These are phyloP conservation scores for Dryadomyces quercivorus DNA, from an alignment of 2,329 filamentous ascomycete species.

Conservation along the genomic window DNA sequence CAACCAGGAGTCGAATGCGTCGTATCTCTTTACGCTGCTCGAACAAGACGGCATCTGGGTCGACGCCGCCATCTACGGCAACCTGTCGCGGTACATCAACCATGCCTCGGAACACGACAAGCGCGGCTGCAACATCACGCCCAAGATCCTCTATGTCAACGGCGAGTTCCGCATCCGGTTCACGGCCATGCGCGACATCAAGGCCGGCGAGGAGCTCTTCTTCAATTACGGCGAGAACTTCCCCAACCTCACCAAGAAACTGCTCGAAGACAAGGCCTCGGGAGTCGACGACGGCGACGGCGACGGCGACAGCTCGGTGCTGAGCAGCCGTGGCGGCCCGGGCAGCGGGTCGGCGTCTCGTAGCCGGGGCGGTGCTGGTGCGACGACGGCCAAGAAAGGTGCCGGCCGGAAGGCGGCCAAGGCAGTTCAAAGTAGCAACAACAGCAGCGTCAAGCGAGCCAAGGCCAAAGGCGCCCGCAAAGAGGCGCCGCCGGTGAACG, in stretches of 20 bases:
- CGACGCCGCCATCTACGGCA: conserved; percentile 66
- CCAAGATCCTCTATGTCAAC: conserved; percentile 60
- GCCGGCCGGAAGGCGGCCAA: not conserved
- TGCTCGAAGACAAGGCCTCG: conserved; percentile 29
- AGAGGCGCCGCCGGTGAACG: conserved; percentile 10
- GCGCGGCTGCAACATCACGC: conserved; percentile 46
- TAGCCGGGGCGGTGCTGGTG: not conserved
- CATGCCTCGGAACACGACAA: conserved; percentile 46
- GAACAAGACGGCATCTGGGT: conserved; percentile 54
- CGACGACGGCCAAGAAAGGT: not conserved
- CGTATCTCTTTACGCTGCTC: conserved; percentile 51
- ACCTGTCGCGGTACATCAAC: conserved; percentile 75
- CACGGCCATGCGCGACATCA: conserved; percentile 53
- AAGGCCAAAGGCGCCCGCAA: conserved; percentile 11
- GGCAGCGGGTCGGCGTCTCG: no score
- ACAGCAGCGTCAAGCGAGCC: conserved; percentile 2
- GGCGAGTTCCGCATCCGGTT: conserved; percentile 68
- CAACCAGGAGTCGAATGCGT: conserved; percentile 49
- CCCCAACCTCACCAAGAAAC: conserved; percentile 44
- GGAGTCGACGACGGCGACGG: conserved; percentile 7
- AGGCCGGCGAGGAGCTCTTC: conserved; percentile 63
- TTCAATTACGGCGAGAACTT: conserved; percentile 70
- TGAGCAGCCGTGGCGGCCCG: not conserved
- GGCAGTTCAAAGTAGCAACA: not conserved
- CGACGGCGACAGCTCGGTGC: not conserved